Evolutionary conservation across 441 rosid species (phyloP).

Genomic region (Euphorbia corollata): DNA sequence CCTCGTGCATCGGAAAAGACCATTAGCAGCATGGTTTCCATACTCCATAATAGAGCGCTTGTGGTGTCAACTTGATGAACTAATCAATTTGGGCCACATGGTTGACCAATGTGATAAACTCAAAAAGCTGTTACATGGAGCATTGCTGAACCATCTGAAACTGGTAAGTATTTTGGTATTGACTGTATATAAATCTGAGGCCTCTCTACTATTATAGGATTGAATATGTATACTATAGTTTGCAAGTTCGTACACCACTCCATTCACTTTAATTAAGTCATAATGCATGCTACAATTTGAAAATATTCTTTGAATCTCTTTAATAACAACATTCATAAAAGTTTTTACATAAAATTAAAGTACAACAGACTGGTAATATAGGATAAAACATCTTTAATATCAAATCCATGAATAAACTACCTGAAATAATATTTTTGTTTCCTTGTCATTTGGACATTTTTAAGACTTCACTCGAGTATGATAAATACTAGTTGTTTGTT

Average conservation of each 20-base stretch:
- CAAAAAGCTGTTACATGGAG: conserved; percentile 51
- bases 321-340: neutral
- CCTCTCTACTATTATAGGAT: neutral
- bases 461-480: neutral
- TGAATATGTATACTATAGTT: neutral
- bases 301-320: neutral
- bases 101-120: conserved; percentile 74
- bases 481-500: neutral
- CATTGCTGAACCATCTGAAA: conserved; percentile 71
- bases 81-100: conserved; percentile 54
- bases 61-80: conserved; percentile 74
- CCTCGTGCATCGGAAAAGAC: conserved; percentile 62
- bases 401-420: neutral
- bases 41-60: conserved; percentile 64
- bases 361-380: neutral
- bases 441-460: neutral
- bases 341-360: neutral
- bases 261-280: neutral
- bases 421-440: neutral
- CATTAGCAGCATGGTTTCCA: conserved; percentile 80
- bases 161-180: conserved; percentile 37
- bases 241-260: neutral
- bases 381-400: neutral
- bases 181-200: neutral
- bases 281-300: neutral